These are phyloP conservation scores for Globisporangium canariense DNA, from an alignment of 352 stramenopile genomes.

Conservation along the genomic window DNA sequence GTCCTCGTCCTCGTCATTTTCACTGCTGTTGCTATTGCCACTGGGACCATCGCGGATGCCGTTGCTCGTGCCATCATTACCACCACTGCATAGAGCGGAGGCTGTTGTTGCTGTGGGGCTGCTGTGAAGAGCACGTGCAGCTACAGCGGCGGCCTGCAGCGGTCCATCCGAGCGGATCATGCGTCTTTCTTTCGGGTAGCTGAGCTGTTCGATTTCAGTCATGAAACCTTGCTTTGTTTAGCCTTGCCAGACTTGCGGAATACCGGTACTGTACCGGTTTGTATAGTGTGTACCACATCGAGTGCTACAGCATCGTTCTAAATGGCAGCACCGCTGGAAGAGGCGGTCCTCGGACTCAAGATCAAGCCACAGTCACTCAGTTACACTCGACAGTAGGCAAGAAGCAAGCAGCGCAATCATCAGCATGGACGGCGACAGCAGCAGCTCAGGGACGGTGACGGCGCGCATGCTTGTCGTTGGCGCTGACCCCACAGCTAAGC, in stretches of 20 bases:
- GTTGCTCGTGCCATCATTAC: background rate
- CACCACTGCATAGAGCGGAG: background rate
- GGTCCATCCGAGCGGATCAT: background rate
- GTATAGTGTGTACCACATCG: no score
- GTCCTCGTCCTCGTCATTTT: constrained; percentile 15
- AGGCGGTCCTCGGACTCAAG: background rate
- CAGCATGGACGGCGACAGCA: constrained; percentile 6
- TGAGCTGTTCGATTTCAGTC: background rate
- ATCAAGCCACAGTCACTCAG: constrained; percentile 9
- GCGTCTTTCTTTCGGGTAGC: background rate
- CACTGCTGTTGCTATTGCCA: constrained; percentile 14
- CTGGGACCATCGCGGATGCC: constrained; percentile 12
- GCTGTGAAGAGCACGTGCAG: background rate
- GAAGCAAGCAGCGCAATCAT: background rate
- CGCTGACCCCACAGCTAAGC: constrained; percentile 23
- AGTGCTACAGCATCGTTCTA: background rate
- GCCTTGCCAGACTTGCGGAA: no score
- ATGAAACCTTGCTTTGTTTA: background rate
- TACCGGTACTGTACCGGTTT: no score
- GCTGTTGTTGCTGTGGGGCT: background rate
- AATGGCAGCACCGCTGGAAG: background rate
- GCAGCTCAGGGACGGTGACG: background rate
- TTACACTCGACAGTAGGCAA: background rate
- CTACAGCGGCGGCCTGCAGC: background rate
- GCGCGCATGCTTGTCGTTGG: constrained; percentile 43